These are phyloP conservation scores for Tulasnella sp. DNA, from an alignment of 768 basidiomycete genomes.

Conservation along the genomic window DNA sequence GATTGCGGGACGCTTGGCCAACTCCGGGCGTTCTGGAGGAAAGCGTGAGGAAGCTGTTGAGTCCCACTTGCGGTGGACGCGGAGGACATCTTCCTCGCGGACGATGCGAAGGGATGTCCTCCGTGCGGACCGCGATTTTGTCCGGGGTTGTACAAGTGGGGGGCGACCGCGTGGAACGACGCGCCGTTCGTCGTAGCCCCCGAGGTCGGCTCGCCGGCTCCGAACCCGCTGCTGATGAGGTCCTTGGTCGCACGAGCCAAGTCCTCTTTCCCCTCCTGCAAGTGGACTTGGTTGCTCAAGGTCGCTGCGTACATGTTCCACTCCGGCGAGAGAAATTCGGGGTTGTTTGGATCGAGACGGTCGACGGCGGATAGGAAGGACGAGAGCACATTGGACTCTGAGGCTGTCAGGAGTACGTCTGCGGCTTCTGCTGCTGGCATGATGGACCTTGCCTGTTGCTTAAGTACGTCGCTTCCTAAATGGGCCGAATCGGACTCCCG, in stretches of 20 bases:
- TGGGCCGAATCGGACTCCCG: neutral
- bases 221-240: constrained; percentile 56
- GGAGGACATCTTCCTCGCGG: constrained; percentile 15
- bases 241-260: constrained; percentile 73
- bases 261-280: constrained; percentile 39
- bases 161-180: constrained; percentile 29
- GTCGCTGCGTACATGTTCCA: constrained; percentile 35
- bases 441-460: neutral
- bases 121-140: constrained; percentile 16
- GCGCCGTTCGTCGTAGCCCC: no score
- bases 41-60: neutral
- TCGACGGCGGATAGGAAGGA: constrained; percentile 52
- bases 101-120: constrained; percentile 13
- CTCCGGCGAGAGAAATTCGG: constrained; percentile 29
- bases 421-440: neutral
- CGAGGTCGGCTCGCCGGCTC: neutral
- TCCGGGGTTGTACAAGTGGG: constrained; percentile 17
- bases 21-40: neutral
- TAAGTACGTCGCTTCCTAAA: neutral
- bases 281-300: constrained; percentile 32
- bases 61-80: neutral
- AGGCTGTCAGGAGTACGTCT: constrained; percentile 40
- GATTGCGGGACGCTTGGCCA: constrained; percentile 2
- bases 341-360: constrained; percentile 27
- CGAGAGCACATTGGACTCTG: constrained; percentile 58